Percentiles rank a stretch among this genome's conserved stretches.
Evolutionary conservation across 345 rosid genomes (phyloP).

Genomic region (Ceriops decandra): DNA sequence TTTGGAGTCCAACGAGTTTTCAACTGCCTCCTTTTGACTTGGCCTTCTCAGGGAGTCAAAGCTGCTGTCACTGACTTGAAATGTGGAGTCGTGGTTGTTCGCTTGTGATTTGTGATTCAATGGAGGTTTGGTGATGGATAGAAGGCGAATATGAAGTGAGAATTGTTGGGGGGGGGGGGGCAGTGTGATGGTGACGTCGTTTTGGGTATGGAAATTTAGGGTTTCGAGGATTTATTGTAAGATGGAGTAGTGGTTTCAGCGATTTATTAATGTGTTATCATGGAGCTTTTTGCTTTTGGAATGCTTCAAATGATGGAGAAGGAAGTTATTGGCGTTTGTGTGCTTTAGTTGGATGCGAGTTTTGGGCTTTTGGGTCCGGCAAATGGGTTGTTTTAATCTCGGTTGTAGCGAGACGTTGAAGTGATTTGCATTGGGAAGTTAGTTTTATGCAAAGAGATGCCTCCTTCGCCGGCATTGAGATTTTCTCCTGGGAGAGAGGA

Average conservation of each 20-base stretch:
- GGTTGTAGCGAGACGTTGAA: conserved; percentile 11
- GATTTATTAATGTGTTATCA: conserved; percentile 10
- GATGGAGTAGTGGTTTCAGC: conserved; percentile 3
- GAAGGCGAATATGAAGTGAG: conserved; percentile 16
- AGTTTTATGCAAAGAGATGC: conserved; percentile 45
- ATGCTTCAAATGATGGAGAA: conserved; percentile 13
- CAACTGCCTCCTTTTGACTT: too few species aligned
- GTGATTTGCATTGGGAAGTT: conserved; percentile 14
- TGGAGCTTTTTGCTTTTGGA: conserved; percentile 10
- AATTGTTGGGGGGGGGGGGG: conserved; percentile 7
- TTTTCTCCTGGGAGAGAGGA: conserved; percentile 73
- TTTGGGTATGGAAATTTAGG: conserved; percentile 28
- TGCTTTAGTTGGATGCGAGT: conserved; percentile 5
- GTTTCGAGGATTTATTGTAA: conserved; percentile 22
- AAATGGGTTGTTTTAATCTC: background rate
- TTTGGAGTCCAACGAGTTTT: background rate
- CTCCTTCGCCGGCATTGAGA: conserved; percentile 82
- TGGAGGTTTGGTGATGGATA: background rate
- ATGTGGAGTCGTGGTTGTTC: conserved; percentile 7
- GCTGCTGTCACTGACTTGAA: conserved; percentile 2
- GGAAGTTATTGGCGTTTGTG: background rate
- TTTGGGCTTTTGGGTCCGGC: conserved; percentile 23
- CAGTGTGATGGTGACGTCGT: conserved; percentile 14
- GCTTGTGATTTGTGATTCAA: conserved; percentile 9
- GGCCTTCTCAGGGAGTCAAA: background rate